Evolutionary conservation across 192 early-diverging fungal species (phyloP), one percentile per base, ranked within the genome.

Genomic region (Spinellus fusiger): DNA sequence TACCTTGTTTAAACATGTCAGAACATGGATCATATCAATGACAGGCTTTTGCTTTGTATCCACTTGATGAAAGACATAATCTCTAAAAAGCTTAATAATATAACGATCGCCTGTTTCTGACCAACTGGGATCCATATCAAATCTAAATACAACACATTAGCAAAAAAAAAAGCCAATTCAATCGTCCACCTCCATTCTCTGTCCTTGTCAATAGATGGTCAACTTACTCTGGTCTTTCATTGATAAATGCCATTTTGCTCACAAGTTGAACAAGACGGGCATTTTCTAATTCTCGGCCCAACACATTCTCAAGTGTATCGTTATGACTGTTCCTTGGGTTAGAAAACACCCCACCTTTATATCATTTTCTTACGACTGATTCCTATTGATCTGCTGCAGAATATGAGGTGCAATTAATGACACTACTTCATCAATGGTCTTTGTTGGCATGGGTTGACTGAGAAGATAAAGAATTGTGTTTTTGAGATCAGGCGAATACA

Each of bases 21-120:
- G 35, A 5, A 95, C 89, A 79, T 98, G 96, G 1, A 86, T 90
- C 75, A 97, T 85, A 68, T 95, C 93, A 2, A 94, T 64, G 6
- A 93, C 80, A 8, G 95, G 90, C 33, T 74, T 73, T 5, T 91
- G 91, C 28, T 79, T 72, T 49, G 86, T 84, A 65, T 94, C 86
- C 5, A 95, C 94, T 67, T 93, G 89, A 66, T 97, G 96, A 69
- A 98, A 98, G 16, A 97, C 93, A 64, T 95, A 96, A 73, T 98
- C 96, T 49, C 96, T 82, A 69, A 98, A 98, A 20, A 98, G 80
- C 74, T 96, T 97, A 54, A 96, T 84, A 34, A 98, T 80, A 70
- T 98, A 98, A 23, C 95, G 80, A 71, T 98, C 96, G 18, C 96
- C 96, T 0, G 94, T 98, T 70, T 98, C 95, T n/a, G 94, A 88